phyloP scores from a whole-genome alignment of 1,139 yeast genomes.

The Sugiyamaella japonica region DNA sequence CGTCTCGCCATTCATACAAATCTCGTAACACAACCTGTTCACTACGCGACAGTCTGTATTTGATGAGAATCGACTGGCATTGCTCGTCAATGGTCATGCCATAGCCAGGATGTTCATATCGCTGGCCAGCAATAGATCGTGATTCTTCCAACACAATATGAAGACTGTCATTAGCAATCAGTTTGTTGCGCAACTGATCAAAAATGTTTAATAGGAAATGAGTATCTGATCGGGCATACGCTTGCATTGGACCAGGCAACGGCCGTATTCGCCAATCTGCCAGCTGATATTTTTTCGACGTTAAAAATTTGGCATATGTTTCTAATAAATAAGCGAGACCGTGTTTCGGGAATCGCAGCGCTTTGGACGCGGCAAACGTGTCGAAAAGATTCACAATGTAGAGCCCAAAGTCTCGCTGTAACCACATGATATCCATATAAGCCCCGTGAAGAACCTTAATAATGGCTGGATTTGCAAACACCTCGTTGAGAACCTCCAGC shows the following conservation, averaged over 20 bases:
- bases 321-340: constrained; percentile 85
- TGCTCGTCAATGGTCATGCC: constrained; percentile 30
- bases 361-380: constrained; percentile 85
- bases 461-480: constrained; percentile 77
- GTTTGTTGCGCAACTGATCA: constrained; percentile 67
- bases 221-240: constrained; percentile 94
- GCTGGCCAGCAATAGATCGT: constrained; percentile 73
- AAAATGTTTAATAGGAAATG: constrained; percentile 82
- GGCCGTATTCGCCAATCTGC: constrained; percentile 98
- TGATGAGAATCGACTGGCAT: constrained; percentile 49
- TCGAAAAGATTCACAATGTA: constrained; percentile 90
- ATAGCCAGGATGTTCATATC: constrained; percentile 61
- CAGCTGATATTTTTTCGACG: constrained; percentile 91
- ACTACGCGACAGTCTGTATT: constrained; percentile 61
- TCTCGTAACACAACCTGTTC: constrained; percentile 59
- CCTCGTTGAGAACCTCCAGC: constrained; percentile 61
- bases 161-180: constrained; percentile 54
- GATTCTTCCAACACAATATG: constrained; percentile 72
- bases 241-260: constrained; percentile 67
- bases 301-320: constrained; percentile 74
- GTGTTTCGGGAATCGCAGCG: constrained; percentile 74
- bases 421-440: constrained; percentile 94
- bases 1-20: constrained; percentile 82
- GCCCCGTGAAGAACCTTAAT: constrained; percentile 96
- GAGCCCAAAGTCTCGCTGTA: constrained; percentile 91